Percentiles rank a stretch among this genome's conserved stretches.
phyloP scores from a whole-genome alignment of 1,284 basidiomycete genomes.

The Thelephora terrestris region DNA sequence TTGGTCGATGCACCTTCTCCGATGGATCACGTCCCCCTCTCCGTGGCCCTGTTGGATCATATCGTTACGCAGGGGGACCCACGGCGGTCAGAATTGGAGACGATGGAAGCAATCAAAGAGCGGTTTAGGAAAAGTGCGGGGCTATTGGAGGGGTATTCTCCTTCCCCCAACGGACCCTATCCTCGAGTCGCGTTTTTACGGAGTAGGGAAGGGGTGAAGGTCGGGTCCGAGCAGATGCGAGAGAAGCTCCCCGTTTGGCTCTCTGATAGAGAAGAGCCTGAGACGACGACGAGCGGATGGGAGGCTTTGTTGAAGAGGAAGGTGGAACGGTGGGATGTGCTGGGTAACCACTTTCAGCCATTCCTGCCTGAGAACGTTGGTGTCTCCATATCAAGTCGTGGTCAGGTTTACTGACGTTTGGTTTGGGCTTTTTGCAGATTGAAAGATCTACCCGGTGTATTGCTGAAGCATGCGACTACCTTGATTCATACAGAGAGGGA shows the following conservation, averaged over 20 bases:
- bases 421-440: constrained; percentile 1
- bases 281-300: constrained; percentile 35
- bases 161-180: constrained; percentile 13
- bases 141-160: constrained; percentile 31
- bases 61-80: background rate
- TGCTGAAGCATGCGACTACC: constrained; percentile 18
- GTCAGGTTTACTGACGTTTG: background rate
- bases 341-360: constrained; percentile 56
- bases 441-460: constrained; percentile 6
- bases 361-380: constrained; percentile 47
- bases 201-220: constrained; percentile 31
- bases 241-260: constrained; percentile 38
- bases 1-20: constrained; percentile 61
- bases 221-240: constrained; percentile 11
- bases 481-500: constrained; percentile 11
- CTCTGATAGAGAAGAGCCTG: constrained; percentile 30
- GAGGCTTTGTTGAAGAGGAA: constrained; percentile 26
- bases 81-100: constrained; percentile 11
- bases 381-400: constrained; percentile 7
- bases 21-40: constrained; percentile 34
- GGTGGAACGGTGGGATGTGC: constrained; percentile 42
- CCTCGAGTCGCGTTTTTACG: constrained; percentile 35
- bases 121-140: constrained; percentile 36
- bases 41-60: constrained; percentile 38
- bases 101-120: constrained; percentile 13